phyloP scores from a whole-genome alignment of 768 basidiomycete genomes.

The Leccinum pellstonianum region DNA sequence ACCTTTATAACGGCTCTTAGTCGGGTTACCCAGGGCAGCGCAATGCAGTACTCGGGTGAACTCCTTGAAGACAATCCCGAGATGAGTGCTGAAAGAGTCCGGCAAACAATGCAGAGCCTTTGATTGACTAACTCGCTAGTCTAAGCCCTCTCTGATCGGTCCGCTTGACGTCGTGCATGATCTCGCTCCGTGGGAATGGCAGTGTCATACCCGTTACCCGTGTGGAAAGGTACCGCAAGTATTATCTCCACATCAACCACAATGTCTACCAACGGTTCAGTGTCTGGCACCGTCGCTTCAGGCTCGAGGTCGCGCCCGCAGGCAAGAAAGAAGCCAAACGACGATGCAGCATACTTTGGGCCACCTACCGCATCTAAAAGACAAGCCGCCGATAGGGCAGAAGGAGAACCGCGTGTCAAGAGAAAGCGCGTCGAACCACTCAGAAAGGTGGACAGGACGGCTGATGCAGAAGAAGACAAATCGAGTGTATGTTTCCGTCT shows the following conservation, averaged over 20 bases:
- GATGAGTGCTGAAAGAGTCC: background rate
- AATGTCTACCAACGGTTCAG: constrained; percentile 29
- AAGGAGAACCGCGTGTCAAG: constrained; percentile 75
- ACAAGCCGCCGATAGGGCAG: constrained; percentile 62
- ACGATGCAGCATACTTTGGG: constrained; percentile 71
- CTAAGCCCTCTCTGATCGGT: background rate
- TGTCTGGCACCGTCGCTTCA: constrained; percentile 31
- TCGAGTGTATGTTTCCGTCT: constrained; percentile 29
- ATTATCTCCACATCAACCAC: background rate
- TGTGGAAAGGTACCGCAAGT: constrained; percentile 2
- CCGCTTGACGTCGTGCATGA: background rate
- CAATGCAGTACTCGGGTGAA: constrained; percentile 27
- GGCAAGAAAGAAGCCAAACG: constrained; percentile 59
- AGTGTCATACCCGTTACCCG: background rate
- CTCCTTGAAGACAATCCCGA: constrained; percentile 12
- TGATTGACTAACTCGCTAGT: background rate
- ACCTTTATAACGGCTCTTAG: constrained; percentile 20
- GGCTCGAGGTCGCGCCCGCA: constrained; percentile 63
- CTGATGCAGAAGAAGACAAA: constrained; percentile 30
- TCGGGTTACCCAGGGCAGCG: constrained; percentile 10
- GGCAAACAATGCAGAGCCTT: background rate
- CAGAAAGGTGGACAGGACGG: constrained; percentile 39
- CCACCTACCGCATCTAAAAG: constrained; percentile 60
- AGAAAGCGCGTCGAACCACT: constrained; percentile 63
- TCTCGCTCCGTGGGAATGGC: constrained; percentile 24